Base-by-base conservation (phyloP, 75 land plant genomes). In the Adiantum capillusveneris region DNA sequence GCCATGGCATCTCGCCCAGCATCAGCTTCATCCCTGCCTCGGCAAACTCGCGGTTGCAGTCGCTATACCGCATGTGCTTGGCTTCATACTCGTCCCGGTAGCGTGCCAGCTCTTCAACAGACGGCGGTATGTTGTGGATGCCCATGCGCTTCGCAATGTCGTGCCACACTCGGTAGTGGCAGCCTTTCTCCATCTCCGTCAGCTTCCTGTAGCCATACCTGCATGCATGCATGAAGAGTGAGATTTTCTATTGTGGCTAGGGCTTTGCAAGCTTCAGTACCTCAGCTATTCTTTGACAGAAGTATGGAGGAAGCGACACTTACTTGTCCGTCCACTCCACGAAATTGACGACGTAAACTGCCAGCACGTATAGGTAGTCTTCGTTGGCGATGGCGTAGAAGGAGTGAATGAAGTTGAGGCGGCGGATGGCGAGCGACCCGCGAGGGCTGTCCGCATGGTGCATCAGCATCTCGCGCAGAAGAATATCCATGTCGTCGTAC, bases 141-240 rank as follows among this genome's bases (percentile, higher is more conserved):
- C 75, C 75, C 75, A 73, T 73, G 3, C 65, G 45, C 22, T 27
- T n/a, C 13, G 63, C 74, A 16, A 59, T 56, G 57, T 68, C 65
- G 36, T 44, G 64, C 75, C 75, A 67, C 11, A 48, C 56, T n/a
- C 25, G 12, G 31, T 55, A 61, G 12, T 26, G 5, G 14, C 65
- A 59, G 13, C 28, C 11, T 22, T 42, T 24, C 50, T 73, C 73
- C 6, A 22, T 17, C 1, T 34, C 56, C 29, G 65, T 73, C 72
- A 42, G 54, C 17, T 52, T 26, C 9, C 72, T 26, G 25, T 39
- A 73, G 0, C 72, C 75, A 16, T 20, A 73, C 57, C 65, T 68
- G 49, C 60, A 29, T 20, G 20, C 1, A 28, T 0, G 25, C 39
- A 22, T 11, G 11, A 13, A 12, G 25, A 20, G 42, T 9, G 13